These are phyloP conservation scores for Penicillium turbatum DNA, from an alignment of 495 filamentous ascomycete species.

Conservation along the genomic window DNA sequence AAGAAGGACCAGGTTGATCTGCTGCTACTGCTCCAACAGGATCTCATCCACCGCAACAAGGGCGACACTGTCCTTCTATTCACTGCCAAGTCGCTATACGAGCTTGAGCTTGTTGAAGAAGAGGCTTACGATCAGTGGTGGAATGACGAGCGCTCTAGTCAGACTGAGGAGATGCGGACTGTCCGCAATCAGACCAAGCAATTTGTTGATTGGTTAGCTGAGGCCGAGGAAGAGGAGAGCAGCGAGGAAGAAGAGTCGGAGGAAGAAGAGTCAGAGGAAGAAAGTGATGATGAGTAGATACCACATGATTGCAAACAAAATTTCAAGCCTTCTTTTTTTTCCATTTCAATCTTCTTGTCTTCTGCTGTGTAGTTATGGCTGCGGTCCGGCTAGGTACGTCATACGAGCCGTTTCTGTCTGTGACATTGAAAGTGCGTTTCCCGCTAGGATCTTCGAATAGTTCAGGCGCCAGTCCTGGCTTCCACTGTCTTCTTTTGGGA, in stretches of 20 bases:
- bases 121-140: constrained; percentile 89
- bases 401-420: too few species aligned
- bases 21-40: constrained; percentile 73
- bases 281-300: constrained; percentile 24
- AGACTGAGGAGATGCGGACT: constrained; percentile 59
- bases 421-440: too few species aligned
- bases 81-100: constrained; percentile 74
- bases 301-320: not conserved
- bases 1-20: constrained; percentile 81
- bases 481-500: too few species aligned
- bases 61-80: constrained; percentile 68
- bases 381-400: too few species aligned
- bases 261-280: constrained; percentile 56
- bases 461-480: too few species aligned
- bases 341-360: not conserved
- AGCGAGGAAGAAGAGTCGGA: constrained; percentile 69
- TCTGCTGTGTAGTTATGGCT: too few species aligned
- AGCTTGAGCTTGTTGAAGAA: constrained; percentile 80
- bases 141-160: constrained; percentile 61
- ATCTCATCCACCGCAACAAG: constrained; percentile 57
- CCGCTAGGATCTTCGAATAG: too few species aligned
- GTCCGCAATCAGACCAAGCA: constrained; percentile 69
- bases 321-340: not conserved
- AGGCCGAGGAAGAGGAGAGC: constrained; percentile 72
- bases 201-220: constrained; percentile 81